phyloP scores from a whole-genome alignment of 2,329 filamentous ascomycete species.

The Emericellopsis atlantica region DNA sequence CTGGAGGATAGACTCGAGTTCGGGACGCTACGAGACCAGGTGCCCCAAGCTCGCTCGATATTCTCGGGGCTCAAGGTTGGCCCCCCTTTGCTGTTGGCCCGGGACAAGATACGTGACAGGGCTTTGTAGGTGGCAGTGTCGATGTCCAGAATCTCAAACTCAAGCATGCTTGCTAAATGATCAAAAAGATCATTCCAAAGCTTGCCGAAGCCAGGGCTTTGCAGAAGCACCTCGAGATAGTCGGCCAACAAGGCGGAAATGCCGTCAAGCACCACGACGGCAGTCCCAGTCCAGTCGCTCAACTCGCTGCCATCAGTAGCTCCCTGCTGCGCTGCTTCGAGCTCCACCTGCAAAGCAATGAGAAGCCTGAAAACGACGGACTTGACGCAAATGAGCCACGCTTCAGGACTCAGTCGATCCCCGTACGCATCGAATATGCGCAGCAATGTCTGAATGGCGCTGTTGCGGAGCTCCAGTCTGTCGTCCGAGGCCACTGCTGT shows the following conservation, averaged over 20 bases:
- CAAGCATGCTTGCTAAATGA: constrained; percentile 53
- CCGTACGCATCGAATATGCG: constrained; percentile 89
- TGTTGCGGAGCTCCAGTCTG: constrained; percentile 66
- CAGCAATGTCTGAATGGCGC: constrained; percentile 81
- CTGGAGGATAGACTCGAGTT: constrained; percentile 34
- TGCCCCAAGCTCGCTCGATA: constrained; percentile 50
- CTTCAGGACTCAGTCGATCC: constrained; percentile 61
- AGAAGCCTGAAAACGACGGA: constrained; percentile 71
- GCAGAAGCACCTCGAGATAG: constrained; percentile 61
- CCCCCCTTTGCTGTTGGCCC: constrained; percentile 26
- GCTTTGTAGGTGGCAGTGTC: constrained; percentile 61
- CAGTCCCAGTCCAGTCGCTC: constrained; percentile 60
- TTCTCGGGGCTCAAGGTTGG: constrained; percentile 35
- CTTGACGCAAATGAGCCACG: constrained; percentile 75
- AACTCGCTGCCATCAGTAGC: constrained; percentile 27
- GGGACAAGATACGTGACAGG: constrained; percentile 48
- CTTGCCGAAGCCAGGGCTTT: constrained; percentile 51
- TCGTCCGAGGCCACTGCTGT: constrained; percentile 60
- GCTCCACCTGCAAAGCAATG: constrained; percentile 50
- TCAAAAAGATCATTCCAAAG: constrained; percentile 66
- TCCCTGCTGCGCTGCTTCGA: constrained; percentile 24
- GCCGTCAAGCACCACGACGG: constrained; percentile 60
- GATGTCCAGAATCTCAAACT: constrained; percentile 53
- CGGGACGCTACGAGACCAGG: constrained; percentile 59
- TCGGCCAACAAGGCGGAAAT: constrained; percentile 62